phyloP scores from a whole-genome alignment of 768 basidiomycete genomes.

The Harrya chromipes region DNA sequence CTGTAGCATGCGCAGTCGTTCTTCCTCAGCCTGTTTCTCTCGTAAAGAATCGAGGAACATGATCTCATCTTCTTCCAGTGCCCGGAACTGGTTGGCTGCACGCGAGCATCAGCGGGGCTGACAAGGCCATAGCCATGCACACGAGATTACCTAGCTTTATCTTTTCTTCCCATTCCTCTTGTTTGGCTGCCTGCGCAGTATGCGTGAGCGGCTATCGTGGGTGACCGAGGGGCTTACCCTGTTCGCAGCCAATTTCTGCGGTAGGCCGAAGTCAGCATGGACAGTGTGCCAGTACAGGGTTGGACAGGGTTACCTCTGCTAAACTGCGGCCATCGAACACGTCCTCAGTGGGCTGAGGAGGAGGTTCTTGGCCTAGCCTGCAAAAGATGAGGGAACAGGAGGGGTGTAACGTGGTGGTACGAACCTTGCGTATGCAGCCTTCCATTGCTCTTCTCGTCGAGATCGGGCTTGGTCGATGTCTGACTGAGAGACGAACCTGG shows the following conservation, averaged over 20 bases:
- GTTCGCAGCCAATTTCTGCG: conserved; percentile 85
- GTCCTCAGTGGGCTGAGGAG: conserved; percentile 71
- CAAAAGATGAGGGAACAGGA: conserved; percentile 7
- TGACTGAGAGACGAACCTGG: conserved; percentile 77
- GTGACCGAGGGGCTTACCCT: conserved; percentile 47
- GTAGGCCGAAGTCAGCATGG: conserved; percentile 10
- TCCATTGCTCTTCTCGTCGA: conserved; percentile 82
- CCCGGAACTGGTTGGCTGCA: conserved; percentile 83
- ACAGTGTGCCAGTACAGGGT: neutral
- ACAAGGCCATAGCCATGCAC: neutral
- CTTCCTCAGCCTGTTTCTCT: conserved; percentile 73
- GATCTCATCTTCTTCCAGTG: conserved; percentile 87
- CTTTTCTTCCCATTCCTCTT: conserved; percentile 93
- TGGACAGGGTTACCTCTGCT: conserved; percentile 61
- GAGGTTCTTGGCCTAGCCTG: conserved; percentile 84
- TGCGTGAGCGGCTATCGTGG: conserved; percentile 10
- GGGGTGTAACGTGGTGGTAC: neutral
- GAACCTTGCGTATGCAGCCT: conserved; percentile 82
- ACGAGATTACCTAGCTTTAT: conserved; percentile 58
- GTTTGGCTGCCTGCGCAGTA: conserved; percentile 66
- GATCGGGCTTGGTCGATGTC: conserved; percentile 74
- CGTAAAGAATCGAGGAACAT: conserved; percentile 83
- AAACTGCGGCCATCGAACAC: conserved; percentile 81
- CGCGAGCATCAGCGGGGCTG: conserved; percentile 8
- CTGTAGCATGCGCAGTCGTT: conserved; percentile 65